Evolutionary conservation across 2,329 filamentous ascomycete species (phyloP).

Genomic region (Tolypocladium inflatum): DNA sequence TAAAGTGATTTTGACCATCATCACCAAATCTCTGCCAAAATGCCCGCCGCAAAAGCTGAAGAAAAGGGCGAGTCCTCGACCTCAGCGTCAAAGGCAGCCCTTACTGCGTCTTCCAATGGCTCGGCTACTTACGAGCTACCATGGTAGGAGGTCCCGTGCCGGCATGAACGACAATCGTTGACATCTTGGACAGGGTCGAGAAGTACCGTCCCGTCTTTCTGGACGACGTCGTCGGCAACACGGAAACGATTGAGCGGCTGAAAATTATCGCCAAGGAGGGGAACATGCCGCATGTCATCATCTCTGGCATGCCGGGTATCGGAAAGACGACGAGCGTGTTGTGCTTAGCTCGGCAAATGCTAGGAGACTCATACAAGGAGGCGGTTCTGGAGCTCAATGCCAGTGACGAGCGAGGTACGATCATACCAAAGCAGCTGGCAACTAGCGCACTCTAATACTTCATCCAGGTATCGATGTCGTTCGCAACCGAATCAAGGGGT

Average conservation of each 20-base stretch:
- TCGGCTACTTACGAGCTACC: slow-evolving; percentile 62
- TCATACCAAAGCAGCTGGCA: not conserved
- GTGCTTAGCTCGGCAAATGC: slow-evolving; percentile 81
- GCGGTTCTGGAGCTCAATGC: slow-evolving; percentile 94
- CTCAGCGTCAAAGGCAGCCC: slow-evolving; percentile 46
- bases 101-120: slow-evolving; percentile 40
- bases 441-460: not conserved
- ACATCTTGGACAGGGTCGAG: slow-evolving; percentile 64
- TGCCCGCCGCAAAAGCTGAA: slow-evolving; percentile 40
- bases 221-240: slow-evolving; percentile 95
- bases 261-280: slow-evolving; percentile 98
- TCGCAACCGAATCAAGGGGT: slow-evolving; percentile 93
- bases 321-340: slow-evolving; percentile 96
- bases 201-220: slow-evolving; percentile 94
- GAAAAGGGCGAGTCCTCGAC: slow-evolving; percentile 52
- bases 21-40: slow-evolving; percentile 17
- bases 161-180: not conserved
- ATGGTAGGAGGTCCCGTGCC: slow-evolving; percentile 43
- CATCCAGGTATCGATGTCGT: slow-evolving; percentile 83
- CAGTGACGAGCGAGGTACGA: slow-evolving; percentile 76
- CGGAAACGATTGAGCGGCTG: slow-evolving; percentile 90
- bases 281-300: slow-evolving; percentile 99
- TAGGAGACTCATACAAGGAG: slow-evolving; percentile 94
- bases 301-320: slow-evolving; percentile 98
- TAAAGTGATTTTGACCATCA: slow-evolving; percentile 21